Percentiles rank a stretch among this genome's conserved stretches.
Conservation (phyloP, 208 protist species). For the Zelonia costaricensis region DNA sequence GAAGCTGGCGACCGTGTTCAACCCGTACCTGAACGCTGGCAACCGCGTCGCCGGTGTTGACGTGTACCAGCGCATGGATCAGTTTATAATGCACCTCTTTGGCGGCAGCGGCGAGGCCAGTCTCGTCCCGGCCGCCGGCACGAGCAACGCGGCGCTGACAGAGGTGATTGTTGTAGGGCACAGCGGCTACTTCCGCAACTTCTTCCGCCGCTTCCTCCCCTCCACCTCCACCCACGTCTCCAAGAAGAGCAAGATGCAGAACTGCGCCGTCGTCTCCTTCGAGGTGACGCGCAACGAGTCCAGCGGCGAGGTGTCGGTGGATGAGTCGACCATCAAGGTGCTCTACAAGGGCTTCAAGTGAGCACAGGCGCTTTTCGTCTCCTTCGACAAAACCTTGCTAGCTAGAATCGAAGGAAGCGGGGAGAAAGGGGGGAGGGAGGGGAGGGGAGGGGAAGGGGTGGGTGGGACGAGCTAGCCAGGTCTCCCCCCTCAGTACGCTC, state of each 20-base stretch:
- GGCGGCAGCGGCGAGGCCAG: conserved; percentile 31
- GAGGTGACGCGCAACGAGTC: conserved; percentile 68
- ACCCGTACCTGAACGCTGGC: conserved; percentile 77
- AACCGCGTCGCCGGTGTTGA: conserved; percentile 69
- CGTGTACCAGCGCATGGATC: conserved; percentile 83
- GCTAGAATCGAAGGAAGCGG: no score
- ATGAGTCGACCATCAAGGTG: conserved; percentile 70
- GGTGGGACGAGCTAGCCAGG: no score
- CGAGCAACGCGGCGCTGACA: conserved; percentile 62
- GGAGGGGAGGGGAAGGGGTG: no score
- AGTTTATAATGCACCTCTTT: conserved; percentile 77
- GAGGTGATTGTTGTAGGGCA: conserved; percentile 93
- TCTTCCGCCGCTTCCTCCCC: conserved; percentile 90
- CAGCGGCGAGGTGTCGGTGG: conserved; percentile 64
- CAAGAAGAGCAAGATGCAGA: conserved; percentile 87
- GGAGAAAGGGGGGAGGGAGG: no score
- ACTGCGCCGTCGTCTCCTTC: conserved; percentile 87
- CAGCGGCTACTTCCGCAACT: conserved; percentile 88
- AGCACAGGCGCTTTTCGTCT: conserved; percentile 1
- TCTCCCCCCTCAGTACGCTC: no score
- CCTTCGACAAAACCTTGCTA: background rate
- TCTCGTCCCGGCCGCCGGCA: conserved; percentile 11
- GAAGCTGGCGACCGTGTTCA: conserved; percentile 44
- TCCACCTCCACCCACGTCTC: conserved; percentile 58
- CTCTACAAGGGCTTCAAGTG: conserved; percentile 81